A percentile compares a stretch with the other conserved stretches of the same genome.
phyloP scores from a whole-genome alignment of 2,329 filamentous ascomycete species.

The Monascus ruber region DNA sequence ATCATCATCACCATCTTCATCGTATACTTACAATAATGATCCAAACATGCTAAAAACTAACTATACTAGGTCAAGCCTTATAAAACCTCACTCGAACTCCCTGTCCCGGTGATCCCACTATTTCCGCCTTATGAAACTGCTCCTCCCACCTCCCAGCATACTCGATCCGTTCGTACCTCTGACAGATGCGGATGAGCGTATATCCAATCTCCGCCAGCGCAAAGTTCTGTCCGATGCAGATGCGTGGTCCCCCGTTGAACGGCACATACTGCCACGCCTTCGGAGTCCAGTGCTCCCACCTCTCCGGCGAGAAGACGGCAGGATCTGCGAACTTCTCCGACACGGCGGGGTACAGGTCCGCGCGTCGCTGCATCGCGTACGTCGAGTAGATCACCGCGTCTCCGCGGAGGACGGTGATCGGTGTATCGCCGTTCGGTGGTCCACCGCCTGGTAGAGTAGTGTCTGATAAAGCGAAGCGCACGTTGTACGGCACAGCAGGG shows the following conservation, averaged over 20 bases:
- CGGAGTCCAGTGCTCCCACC: slow-evolving; percentile 55
- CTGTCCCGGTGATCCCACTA: slow-evolving; percentile 7
- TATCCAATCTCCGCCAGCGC: slow-evolving; percentile 60
- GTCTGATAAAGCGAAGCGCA: slow-evolving; percentile 26
- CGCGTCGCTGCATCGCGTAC: slow-evolving; percentile 61
- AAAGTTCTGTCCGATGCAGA: slow-evolving; percentile 72
- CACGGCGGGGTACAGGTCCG: slow-evolving; percentile 33
- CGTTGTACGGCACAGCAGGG: slow-evolving; percentile 37
- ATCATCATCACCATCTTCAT: too few species aligned
- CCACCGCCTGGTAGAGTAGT: slow-evolving; percentile 43
- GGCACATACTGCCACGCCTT: slow-evolving; percentile 60
- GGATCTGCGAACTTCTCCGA: slow-evolving; percentile 32
- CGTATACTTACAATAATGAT: too few species aligned
- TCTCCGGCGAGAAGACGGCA: slow-evolving; percentile 51
- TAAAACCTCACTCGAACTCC: slow-evolving; percentile 5
- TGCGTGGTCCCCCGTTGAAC: slow-evolving; percentile 63
- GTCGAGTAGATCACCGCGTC: slow-evolving; percentile 56
- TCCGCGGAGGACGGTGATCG: slow-evolving; percentile 56
- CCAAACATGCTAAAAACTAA: too few species aligned
- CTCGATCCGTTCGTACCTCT: slow-evolving; percentile 10
- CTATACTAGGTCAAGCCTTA: neutral
- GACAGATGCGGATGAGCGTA: slow-evolving; percentile 31
- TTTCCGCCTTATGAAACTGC: slow-evolving; percentile 9
- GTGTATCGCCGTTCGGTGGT: slow-evolving; percentile 47
- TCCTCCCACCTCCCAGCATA: slow-evolving; percentile 4